These are phyloP conservation scores for Ophiostoma sp. DNA, from an alignment of 2,329 filamentous ascomycete genomes.

Conservation along the genomic window DNA sequence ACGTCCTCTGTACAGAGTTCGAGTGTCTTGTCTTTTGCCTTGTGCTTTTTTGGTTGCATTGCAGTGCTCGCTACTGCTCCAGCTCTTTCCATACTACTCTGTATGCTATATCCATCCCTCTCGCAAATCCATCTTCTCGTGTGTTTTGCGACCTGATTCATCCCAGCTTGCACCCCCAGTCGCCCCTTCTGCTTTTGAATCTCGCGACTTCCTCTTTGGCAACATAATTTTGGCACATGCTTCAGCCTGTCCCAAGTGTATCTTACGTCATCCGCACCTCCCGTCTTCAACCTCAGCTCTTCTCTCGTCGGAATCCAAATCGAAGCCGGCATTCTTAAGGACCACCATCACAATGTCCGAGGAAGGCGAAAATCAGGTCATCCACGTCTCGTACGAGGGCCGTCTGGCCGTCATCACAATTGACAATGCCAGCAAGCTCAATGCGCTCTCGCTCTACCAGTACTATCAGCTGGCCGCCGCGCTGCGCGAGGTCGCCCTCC, in stretches of 20 bases:
- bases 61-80: neutral
- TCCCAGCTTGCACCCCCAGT: neutral
- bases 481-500: conserved; percentile 70
- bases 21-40: neutral
- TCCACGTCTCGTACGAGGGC: conserved; percentile 57
- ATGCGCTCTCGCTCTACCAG: conserved; percentile 64
- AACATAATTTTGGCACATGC: neutral
- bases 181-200: neutral
- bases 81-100: neutral
- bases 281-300: conserved; percentile 1
- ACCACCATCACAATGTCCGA: conserved; percentile 16
- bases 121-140: neutral
- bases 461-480: conserved; percentile 74
- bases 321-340: neutral
- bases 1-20: neutral
- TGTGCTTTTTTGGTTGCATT: neutral
- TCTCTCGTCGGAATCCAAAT: too few species aligned
- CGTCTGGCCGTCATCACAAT: conserved; percentile 80
- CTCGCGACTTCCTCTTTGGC: neutral
- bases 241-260: neutral
- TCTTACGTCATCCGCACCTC: neutral
- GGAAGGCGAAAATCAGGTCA: conserved; percentile 35
- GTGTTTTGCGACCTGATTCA: neutral
- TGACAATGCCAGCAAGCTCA: conserved; percentile 79
- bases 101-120: neutral